phyloP scores from a whole-genome alignment of 169 alveolate species.

The Cryptosporidium parvum region DNA sequence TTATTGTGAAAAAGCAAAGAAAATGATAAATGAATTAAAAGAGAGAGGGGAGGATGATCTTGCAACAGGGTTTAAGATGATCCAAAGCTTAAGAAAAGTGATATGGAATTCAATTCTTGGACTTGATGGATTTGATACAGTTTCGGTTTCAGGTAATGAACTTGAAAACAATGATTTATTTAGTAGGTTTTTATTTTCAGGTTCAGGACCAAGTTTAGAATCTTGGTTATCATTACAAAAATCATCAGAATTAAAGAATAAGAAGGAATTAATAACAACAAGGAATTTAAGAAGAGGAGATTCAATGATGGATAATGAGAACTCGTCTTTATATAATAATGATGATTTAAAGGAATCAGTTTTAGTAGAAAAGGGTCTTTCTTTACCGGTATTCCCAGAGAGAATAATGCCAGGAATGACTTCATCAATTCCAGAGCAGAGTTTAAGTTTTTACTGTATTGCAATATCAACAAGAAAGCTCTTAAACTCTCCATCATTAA shows the following conservation, averaged over 20 bases:
- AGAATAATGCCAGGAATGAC: conserved; percentile 6
- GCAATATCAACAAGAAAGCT: neutral
- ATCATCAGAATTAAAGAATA: neutral
- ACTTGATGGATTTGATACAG: neutral
- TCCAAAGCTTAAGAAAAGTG: neutral
- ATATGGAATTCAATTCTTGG: conserved; percentile 36
- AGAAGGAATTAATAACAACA: neutral
- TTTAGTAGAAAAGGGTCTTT: neutral
- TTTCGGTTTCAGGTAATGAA: neutral
- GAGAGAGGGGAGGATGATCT: conserved; percentile 11
- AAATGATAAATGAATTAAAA: neutral
- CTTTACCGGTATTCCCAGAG: neutral
- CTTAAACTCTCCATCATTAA: neutral
- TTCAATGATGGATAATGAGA: too few relatives aligned
- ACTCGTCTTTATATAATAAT: too few relatives aligned
- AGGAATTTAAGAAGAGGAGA: neutral
- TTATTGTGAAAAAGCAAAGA: conserved; percentile 3
- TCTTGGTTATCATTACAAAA: neutral
- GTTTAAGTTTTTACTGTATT: conserved; percentile 20
- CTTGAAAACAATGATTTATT: neutral
- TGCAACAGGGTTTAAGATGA: neutral
- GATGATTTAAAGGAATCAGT: neutral
- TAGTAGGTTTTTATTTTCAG: conserved; percentile 11
- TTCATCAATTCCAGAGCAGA: conserved; percentile 2
- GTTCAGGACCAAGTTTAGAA: neutral